Conservation (phyloP, 1,139 yeast species). For the Arxiozyma telluris region DNA sequence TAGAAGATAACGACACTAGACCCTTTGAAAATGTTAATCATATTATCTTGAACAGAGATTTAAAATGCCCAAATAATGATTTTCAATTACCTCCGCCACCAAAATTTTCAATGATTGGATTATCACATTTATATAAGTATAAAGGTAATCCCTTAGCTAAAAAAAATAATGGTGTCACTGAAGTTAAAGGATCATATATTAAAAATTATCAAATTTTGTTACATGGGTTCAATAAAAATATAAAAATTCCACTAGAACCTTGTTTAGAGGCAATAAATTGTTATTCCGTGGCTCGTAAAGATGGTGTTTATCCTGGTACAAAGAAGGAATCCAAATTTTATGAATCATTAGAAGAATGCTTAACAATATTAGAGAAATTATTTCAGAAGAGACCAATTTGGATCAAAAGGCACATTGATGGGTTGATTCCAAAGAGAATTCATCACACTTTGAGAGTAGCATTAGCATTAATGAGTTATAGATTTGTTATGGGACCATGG, state of each 20-base stretch:
- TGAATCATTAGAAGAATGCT: constrained; percentile 32
- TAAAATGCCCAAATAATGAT: constrained; percentile 33
- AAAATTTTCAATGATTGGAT: constrained; percentile 60
- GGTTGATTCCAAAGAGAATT: constrained; percentile 45
- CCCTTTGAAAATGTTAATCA: constrained; percentile 26
- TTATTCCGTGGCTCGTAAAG: constrained; percentile 28
- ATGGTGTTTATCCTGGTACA: constrained; percentile 28
- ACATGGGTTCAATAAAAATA: constrained; percentile 19
- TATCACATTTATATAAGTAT: constrained; percentile 69
- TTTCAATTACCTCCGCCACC: constrained; percentile 84
- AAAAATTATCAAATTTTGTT: constrained; percentile 31
- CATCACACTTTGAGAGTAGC: constrained; percentile 58
- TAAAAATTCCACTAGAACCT: constrained; percentile 38
- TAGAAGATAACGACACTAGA: constrained; percentile 34
- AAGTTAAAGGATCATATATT: constrained; percentile 33
- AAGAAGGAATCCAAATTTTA: constrained; percentile 32
- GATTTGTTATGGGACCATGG: constrained; percentile 91
- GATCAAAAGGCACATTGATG: constrained; percentile 69
- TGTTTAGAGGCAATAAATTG: constrained; percentile 35
- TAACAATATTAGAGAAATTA: constrained; percentile 43
- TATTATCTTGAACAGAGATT: constrained; percentile 29
- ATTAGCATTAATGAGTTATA: constrained; percentile 72
- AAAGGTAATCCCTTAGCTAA: constrained; percentile 48
- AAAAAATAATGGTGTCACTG: constrained; percentile 38
- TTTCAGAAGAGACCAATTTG: constrained; percentile 75